Base-by-base conservation (phyloP, 345 rosid genomes). In the Rhizophora apiculata region DNA sequence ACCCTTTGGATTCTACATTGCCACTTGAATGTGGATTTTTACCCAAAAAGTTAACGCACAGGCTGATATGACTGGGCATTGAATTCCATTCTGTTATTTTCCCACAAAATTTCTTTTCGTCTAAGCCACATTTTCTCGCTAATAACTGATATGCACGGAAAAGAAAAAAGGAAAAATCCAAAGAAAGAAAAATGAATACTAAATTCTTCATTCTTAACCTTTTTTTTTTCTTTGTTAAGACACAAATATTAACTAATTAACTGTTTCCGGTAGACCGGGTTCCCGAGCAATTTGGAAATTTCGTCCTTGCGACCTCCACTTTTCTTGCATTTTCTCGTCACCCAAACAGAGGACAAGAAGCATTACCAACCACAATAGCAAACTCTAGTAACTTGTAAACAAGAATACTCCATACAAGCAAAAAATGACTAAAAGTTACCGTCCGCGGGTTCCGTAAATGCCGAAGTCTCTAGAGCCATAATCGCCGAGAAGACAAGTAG, bases 391-490 rank as follows among this genome's bases (percentile, higher is more conserved):
- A 68, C 15, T 24, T 2, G 9, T 34, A 67, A 18, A 16, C 24
- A 52, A 48, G 22, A 29, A 36, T 8, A 70, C 66, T 49, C 27
- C 11, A 65, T n/a, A 52, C 51, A 32, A n/a, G 20, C 27, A 9
- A 34, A 64, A 64, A 63, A 7, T 2, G 11, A 64, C 10, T 29
- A 49, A 36, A 58, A 4, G 16, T 72, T 84, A 92, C 99, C 92
- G 55, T 95, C 96, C 36, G 82, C 73, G 32, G 81, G 85, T 79
- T 92, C 92, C 30, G 94, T 90, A 31, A 68, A 68, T 9, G 91
- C 82, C 43, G 68, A 57, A 65, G 85, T 73, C 46, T 68, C 78
- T 68, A 69, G 66, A 79, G 75, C 76, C 63, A 86, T 76, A 68
- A 71, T 61, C 67, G 64, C 70, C 6, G 57, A 78, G 85, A 84